phyloP scores from a whole-genome alignment of 2,329 filamentous ascomycete species.

The Helicocarpus griseus region DNA sequence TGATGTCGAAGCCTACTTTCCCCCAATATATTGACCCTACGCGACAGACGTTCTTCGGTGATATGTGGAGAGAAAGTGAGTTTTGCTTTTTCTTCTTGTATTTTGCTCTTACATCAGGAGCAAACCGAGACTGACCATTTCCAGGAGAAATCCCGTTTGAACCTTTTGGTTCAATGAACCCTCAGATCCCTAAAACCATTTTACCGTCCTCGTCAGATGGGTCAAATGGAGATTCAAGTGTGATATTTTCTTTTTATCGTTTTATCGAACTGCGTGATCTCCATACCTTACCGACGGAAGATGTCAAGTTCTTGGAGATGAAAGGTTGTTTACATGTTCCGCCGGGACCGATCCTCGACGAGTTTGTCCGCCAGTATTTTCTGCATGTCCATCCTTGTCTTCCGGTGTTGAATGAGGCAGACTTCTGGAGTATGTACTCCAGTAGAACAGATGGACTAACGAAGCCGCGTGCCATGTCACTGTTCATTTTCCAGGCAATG shows the following conservation, averaged over 20 bases:
- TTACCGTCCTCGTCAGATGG: not conserved
- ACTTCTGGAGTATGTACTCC: conserved; percentile 32
- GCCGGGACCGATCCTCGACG: conserved; percentile 32
- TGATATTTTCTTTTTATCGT: conserved; percentile 21
- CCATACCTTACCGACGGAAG: conserved; percentile 26
- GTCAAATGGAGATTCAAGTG: conserved; percentile 28
- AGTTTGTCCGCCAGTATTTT: conserved; percentile 36
- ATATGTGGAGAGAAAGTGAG: conserved; percentile 1
- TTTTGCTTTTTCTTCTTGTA: not conserved
- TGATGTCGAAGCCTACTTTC: not conserved
- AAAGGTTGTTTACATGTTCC: conserved; percentile 41
- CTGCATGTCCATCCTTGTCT: conserved; percentile 21
- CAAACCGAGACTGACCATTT: not conserved
- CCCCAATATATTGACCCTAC: not conserved
- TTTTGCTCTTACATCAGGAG: not conserved
- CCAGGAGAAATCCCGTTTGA: not conserved
- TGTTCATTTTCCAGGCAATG: conserved; percentile 24
- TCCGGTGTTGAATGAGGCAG: conserved; percentile 30
- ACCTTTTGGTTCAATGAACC: conserved; percentile 1
- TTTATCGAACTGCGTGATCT: conserved; percentile 17
- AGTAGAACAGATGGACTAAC: conserved; percentile 2
- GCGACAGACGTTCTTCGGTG: not conserved
- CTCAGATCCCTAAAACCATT: not conserved
- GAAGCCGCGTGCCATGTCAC: conserved; percentile 15
- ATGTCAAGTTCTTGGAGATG: conserved; percentile 39